Conservation (phyloP, 176 grass and related monocot genomes). For the Oryza australiensis region DNA sequence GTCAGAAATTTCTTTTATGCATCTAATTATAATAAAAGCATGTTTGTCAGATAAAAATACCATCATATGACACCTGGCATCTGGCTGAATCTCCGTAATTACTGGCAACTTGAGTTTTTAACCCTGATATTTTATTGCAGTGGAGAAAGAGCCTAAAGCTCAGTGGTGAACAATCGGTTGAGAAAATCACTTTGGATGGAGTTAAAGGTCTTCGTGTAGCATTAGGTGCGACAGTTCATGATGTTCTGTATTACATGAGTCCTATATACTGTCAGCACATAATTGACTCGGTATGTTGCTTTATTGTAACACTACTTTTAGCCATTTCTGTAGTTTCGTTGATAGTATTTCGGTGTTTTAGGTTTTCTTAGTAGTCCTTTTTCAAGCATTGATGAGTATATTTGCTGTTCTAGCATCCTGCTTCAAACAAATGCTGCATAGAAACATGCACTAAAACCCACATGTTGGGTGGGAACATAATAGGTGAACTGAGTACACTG, state of each 20-base stretch:
- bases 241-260: constrained; percentile 99
- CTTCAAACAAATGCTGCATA: neutral
- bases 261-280: constrained; percentile 98
- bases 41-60: neutral
- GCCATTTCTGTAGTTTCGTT: constrained; percentile 7
- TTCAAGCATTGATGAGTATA: neutral
- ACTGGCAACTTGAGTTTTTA: constrained; percentile 14
- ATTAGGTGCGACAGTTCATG: constrained; percentile 89
- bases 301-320: constrained; percentile 2
- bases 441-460: constrained; percentile 6
- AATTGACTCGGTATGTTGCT: constrained; percentile 88
- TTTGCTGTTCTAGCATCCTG: constrained; percentile 3
- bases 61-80: constrained; percentile 10
- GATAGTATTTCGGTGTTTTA: constrained; percentile 20
- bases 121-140: constrained; percentile 45
- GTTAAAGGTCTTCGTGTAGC: constrained; percentile 88
- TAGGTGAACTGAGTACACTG: neutral
- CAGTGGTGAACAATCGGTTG: constrained; percentile 83
- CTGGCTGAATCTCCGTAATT: neutral
- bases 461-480: neutral
- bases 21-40: constrained; percentile 3
- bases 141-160: constrained; percentile 93
- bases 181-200: constrained; percentile 93
- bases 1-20: constrained; percentile 2
- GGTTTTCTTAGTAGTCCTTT: constrained; percentile 10